Conservation (phyloP, 2,329 filamentous ascomycete species). For the Sclerotinia trifoliorum region DNA sequence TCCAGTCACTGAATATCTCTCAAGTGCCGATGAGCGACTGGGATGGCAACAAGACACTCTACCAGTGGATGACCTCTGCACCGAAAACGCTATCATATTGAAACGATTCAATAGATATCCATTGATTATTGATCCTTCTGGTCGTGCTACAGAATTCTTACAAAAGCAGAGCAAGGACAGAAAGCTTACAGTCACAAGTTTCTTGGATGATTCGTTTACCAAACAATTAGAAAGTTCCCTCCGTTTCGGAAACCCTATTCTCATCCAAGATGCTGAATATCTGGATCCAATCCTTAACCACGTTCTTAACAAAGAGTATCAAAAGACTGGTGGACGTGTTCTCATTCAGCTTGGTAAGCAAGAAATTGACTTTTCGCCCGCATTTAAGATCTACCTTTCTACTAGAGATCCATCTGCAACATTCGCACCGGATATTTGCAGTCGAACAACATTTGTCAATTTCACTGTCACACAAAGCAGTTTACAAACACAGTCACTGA, state of each 20-base stretch:
- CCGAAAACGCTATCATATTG: slow-evolving; percentile 95
- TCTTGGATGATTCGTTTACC: slow-evolving; percentile 95
- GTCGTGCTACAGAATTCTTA: slow-evolving; percentile 89
- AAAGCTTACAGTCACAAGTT: slow-evolving; percentile 93
- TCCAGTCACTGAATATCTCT: slow-evolving; percentile 92
- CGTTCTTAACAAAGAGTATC: slow-evolving; percentile 98
- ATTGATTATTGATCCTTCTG: slow-evolving; percentile 96
- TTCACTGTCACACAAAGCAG: slow-evolving; percentile 99
- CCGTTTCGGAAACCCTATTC: slow-evolving; percentile 95
- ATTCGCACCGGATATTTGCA: slow-evolving; percentile 96
- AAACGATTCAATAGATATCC: slow-evolving; percentile 98
- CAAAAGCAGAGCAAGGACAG: slow-evolving; percentile 93
- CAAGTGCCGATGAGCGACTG: slow-evolving; percentile 90
- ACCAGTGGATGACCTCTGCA: slow-evolving; percentile 95
- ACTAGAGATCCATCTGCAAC: slow-evolving; percentile 94
- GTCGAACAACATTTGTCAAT: slow-evolving; percentile 97
- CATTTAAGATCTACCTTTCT: slow-evolving; percentile 92
- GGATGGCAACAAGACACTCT: slow-evolving; percentile 93
- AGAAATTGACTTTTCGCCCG: slow-evolving; percentile 97
- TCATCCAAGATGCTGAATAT: slow-evolving; percentile 97
- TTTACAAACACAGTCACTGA: slow-evolving; percentile 94
- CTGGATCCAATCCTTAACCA: slow-evolving; percentile 97
- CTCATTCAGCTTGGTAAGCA: slow-evolving; percentile 98
- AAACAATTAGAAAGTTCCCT: slow-evolving; percentile 97
- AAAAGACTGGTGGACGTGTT: slow-evolving; percentile 95